Base-by-base conservation (phyloP, 2,329 filamentous ascomycete genomes). In the Ceratocystis papillata region DNA sequence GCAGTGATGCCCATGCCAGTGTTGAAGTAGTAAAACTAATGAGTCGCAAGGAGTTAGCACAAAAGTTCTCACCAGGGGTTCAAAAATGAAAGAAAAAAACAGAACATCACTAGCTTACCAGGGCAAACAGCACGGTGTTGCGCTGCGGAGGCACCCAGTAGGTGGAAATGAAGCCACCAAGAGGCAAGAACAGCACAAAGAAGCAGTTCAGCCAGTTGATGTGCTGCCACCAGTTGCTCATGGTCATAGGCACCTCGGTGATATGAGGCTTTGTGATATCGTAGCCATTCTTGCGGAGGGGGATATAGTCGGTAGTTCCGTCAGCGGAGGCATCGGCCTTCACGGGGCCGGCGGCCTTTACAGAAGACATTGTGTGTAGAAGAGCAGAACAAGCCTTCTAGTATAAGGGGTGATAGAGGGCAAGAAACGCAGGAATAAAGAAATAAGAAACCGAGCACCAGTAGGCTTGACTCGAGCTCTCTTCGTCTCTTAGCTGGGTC, bases 131-230 rank as follows among this genome's bases (percentile, higher is more conserved):
- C 69, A 84, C 82, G 2, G 90, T 95, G 77, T 89, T 85, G 70
- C 80, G 76, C 62, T 84, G 80, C 44, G 93, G 78, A 66, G 90
- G 89, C 59, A 90, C 87, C 87, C 87, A 96, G 77, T 88, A 85
- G 63, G 90, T 82, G 65, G 84, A 82, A 71, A 94, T 76, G 73
- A 87, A 82, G 69, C 91, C 91, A 67, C 83, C 79, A 61, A 92
- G 69, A 53, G 92, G 91, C 59, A 96, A 82, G 70, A 87, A 80
- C 70, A 95, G 76, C 74, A 96, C 93, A 75, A 96, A 83, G 69
- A 81, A 82, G 69, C 89, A 86, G 76, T 96, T 96, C 70, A 96
- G 82, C 90, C 91, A 96, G 82, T 96, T 91, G 80, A 96, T 83
- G 74, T 96, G 91, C 79, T 92, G 87, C 78, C 91, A 86, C 89